Evolutionary conservation across 75 land plant species (phyloP), one percentile per base, ranked within the genome.

Genomic region (Selaginella tamariscina): DNA sequence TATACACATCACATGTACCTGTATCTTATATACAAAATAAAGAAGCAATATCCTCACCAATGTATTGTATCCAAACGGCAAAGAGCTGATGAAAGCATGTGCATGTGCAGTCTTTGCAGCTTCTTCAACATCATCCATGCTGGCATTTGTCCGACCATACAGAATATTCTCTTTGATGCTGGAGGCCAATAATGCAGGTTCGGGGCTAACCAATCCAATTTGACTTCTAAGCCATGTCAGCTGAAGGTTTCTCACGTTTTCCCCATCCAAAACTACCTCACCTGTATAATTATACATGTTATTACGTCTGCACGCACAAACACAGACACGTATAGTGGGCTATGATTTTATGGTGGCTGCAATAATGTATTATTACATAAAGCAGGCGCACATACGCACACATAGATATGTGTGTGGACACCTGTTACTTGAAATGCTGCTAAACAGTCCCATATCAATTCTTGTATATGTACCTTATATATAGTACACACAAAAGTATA

Each of bases 21-120:
- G n/a, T n/a, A n/a, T n/a, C n/a, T n/a, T n/a, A n/a, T n/a, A n/a
- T n/a, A n/a, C n/a, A n/a, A n/a, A n/a, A n/a, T n/a, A n/a, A n/a
- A n/a, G n/a, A 39, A 39, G 11, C 15, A 39, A 39, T 5, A 39
- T 5, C 15, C 49, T 65, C 30, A 95, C 99, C 95, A 85, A 85
- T 23, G 99, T 88, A 0, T 88, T 87, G 73, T 95, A 95, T 70
- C 91, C 99, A 59, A 75, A 78, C 30, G 82, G 84, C 68, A 95
- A 87, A 21, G 97, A 95, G 67, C 88, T 95, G 69, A 95, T 91
- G 70, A 91, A 95, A 67, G 97, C 85, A 73, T 95, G 99, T 5
- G 99, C 99, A 84, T 91, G 99, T 18, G 99, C 99, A 70, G 86
- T 88, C 69, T 95, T 95, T 9, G 99, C 99, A 68, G 99, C 97